These are phyloP conservation scores for Camelina neglecta DNA, from an alignment of 345 rosid genomes.

Conservation along the genomic window DNA sequence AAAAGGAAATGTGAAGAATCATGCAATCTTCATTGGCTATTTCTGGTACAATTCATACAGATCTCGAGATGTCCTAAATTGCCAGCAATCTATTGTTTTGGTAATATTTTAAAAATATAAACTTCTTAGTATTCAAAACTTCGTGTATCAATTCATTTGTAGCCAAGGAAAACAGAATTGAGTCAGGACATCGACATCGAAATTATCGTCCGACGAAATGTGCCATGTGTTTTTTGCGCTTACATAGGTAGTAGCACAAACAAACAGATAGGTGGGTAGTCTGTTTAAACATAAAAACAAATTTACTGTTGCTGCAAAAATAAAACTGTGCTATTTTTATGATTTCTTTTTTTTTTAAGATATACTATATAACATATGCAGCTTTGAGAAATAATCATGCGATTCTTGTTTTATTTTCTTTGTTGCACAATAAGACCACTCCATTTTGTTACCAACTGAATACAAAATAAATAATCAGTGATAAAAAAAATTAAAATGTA, in stretches of 20 bases:
- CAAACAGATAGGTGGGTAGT: conserved; percentile 18
- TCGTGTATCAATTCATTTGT: not conserved
- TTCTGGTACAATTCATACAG: conserved; percentile 26
- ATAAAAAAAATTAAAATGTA: conserved; percentile 26
- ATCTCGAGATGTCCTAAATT: conserved; percentile 16
- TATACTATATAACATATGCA: too few species aligned
- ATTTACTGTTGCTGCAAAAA: not conserved
- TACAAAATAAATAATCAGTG: conserved; percentile 37
- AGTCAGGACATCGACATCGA: conserved; percentile 39
- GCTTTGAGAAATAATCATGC: not conserved
- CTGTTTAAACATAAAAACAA: not conserved
- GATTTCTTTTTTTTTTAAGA: too few species aligned
- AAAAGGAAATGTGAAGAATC: conserved; percentile 22
- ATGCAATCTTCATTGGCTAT: conserved; percentile 32
- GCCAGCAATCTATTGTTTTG: conserved; percentile 20
- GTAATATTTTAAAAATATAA: not conserved
- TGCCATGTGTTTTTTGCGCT: conserved; percentile 41
- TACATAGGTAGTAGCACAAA: conserved; percentile 16
- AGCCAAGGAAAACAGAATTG: conserved; percentile 23
- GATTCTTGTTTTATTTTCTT: not conserved
- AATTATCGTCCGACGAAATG: conserved; percentile 36
- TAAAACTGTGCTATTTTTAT: not conserved
- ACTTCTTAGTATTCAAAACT: not conserved
- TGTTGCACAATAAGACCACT: conserved; percentile 1
- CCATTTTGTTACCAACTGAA: conserved; percentile 22